Percentiles rank a stretch among this genome's conserved stretches.
Conservation (phyloP, 306 rosid genomes). For the Vigna radiata region DNA sequence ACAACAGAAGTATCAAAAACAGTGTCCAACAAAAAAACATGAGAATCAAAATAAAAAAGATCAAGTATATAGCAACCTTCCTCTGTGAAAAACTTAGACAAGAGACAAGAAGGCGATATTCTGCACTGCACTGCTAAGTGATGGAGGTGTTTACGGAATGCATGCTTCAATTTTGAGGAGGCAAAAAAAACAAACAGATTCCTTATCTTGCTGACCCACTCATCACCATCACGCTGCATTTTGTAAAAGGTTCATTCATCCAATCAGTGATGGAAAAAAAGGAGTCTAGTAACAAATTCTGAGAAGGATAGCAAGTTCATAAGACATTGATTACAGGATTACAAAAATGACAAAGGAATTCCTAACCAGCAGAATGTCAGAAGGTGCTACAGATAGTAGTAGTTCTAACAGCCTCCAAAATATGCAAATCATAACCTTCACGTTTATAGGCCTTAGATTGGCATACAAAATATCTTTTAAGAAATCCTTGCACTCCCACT, state of each 20-base stretch:
- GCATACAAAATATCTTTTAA: slow-evolving; percentile 54
- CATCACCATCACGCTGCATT: slow-evolving; percentile 70
- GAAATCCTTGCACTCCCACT: slow-evolving; percentile 75
- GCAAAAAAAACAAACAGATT: slow-evolving; percentile 80
- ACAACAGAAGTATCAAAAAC: slow-evolving; percentile 7
- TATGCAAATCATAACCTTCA: slow-evolving; percentile 64
- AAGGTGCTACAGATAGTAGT: slow-evolving; percentile 54
- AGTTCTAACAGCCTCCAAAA: slow-evolving; percentile 78
- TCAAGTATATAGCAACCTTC: slow-evolving; percentile 64
- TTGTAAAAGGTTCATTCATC: slow-evolving; percentile 33
- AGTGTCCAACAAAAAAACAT: slow-evolving; percentile 1
- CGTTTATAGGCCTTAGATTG: slow-evolving; percentile 57
- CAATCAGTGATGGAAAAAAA: slow-evolving; percentile 12
- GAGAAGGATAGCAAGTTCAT: slow-evolving; percentile 22
- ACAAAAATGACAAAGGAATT: slow-evolving; percentile 25
- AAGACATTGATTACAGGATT: slow-evolving; percentile 12
- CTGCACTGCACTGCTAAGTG: slow-evolving; percentile 67
- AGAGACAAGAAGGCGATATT: slow-evolving; percentile 63
- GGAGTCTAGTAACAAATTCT: slow-evolving; percentile 9
- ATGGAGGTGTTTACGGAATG: slow-evolving; percentile 73
- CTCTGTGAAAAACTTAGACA: slow-evolving; percentile 74
- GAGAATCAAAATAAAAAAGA: slow-evolving; percentile 34
- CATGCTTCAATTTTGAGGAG: slow-evolving; percentile 63
- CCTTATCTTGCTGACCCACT: slow-evolving; percentile 65
- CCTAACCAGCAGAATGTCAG: slow-evolving; percentile 67